These are phyloP conservation scores for Pestalotiopsis sp. DNA, from an alignment of 2,329 filamentous ascomycete genomes.

Conservation along the genomic window DNA sequence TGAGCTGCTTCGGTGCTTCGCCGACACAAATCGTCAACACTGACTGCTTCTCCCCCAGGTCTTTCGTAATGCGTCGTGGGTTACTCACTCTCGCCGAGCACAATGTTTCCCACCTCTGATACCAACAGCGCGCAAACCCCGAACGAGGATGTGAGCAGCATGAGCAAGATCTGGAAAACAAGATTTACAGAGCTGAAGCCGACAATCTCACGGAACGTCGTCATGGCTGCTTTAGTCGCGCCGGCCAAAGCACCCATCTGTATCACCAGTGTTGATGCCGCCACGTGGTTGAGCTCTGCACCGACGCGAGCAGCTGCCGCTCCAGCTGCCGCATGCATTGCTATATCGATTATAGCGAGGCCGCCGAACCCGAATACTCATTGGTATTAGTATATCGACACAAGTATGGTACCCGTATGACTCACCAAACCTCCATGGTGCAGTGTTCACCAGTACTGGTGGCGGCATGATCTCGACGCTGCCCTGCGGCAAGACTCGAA, in stretches of 20 bases:
- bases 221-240: conserved; percentile 8
- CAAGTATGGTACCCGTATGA: not conserved
- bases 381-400: not conserved
- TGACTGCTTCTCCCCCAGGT: not conserved
- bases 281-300: not conserved
- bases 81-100: conserved; percentile 10
- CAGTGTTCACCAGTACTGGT: conserved; percentile 6
- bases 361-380: conserved; percentile 4
- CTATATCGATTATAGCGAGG: conserved; percentile 7
- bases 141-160: conserved; percentile 12
- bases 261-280: not conserved
- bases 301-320: conserved; percentile 5
- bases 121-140: conserved; percentile 10
- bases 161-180: conserved; percentile 5
- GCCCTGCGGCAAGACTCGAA: conserved; percentile 8
- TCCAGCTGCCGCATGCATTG: conserved; percentile 6
- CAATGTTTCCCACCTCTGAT: conserved; percentile 6
- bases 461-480: conserved; percentile 2
- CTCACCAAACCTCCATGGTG: conserved; percentile 11
- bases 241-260: conserved; percentile 11
- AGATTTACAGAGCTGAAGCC: not conserved
- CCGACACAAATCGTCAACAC: not conserved
- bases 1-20: conserved; percentile 3
- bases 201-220: conserved; percentile 6
- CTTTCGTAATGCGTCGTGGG: not conserved